Percentiles rank a stretch among this genome's conserved stretches.
Evolutionary conservation across 306 rosid genomes (phyloP).

Genomic region (Benincasa hispida): DNA sequence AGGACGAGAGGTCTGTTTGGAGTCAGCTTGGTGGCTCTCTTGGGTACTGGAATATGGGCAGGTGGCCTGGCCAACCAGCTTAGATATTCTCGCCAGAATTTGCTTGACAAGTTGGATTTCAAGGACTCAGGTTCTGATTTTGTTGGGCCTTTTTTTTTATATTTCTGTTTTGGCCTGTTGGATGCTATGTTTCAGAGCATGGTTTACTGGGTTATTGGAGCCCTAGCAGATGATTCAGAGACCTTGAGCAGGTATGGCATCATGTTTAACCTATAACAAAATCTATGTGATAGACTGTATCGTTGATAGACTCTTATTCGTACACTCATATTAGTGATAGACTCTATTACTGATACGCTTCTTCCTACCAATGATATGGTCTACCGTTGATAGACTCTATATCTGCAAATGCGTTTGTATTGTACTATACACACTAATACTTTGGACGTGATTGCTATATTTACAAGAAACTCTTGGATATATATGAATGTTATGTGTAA

Average conservation of each 20-base stretch:
- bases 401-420: no score
- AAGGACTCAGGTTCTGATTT: slow-evolving; percentile 39
- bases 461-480: no score
- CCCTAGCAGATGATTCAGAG: slow-evolving; percentile 76
- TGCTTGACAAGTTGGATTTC: slow-evolving; percentile 40
- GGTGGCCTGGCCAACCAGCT: slow-evolving; percentile 82
- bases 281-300: no score
- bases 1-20: slow-evolving; percentile 65
- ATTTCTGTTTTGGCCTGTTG: slow-evolving; percentile 64
- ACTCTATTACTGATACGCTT: no score
- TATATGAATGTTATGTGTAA: neutral
- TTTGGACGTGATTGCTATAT: no score
- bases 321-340: no score
- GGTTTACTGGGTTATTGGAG: slow-evolving; percentile 87
- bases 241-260: slow-evolving; percentile 61
- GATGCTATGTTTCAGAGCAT: slow-evolving; percentile 87
- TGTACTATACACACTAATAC: no score
- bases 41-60: slow-evolving; percentile 57
- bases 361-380: no score
- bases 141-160: slow-evolving; percentile 75
- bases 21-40: slow-evolving; percentile 33
- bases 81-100: slow-evolving; percentile 7
- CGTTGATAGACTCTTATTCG: no score
- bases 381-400: no score
- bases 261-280: no score